Conservation (phyloP, 306 rosid species). For the Ormosia emarginata region DNA sequence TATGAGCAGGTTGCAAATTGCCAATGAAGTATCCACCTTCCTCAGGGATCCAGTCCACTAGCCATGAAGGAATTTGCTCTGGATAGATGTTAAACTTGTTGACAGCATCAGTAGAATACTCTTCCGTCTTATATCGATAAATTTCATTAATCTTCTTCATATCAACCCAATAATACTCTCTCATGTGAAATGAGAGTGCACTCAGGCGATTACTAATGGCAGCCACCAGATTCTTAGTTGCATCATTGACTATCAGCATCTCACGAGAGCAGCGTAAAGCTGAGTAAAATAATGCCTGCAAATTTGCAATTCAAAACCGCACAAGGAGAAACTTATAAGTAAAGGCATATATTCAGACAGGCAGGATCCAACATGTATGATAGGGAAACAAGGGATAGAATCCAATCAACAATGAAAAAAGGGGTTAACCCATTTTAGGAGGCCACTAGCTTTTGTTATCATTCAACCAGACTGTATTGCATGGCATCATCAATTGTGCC, state of each 20-base stretch:
- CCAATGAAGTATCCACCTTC: conserved; percentile 93
- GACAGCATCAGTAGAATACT: conserved; percentile 81
- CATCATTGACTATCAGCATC: conserved; percentile 76
- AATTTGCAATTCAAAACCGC: conserved; percentile 12
- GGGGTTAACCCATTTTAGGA: neutral
- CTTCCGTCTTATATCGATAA: conserved; percentile 92
- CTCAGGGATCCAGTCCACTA: conserved; percentile 87
- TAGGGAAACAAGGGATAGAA: neutral
- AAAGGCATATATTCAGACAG: neutral
- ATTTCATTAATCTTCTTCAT: conserved; percentile 86
- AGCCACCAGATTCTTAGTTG: conserved; percentile 68
- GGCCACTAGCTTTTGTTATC: neutral
- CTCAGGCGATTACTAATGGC: conserved; percentile 80
- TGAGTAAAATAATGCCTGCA: conserved; percentile 83
- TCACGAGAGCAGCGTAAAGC: conserved; percentile 83
- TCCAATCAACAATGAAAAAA: neutral
- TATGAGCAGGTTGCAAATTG: conserved; percentile 91
- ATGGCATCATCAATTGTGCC: neutral
- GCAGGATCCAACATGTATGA: neutral
- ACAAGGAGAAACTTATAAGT: conserved; percentile 7
- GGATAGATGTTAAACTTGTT: conserved; percentile 97
- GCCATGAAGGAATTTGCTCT: conserved; percentile 95
- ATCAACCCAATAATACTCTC: conserved; percentile 93
- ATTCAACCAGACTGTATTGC: neutral
- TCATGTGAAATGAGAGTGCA: conserved; percentile 85